Evolutionary conservation across 768 basidiomycete genomes (phyloP), one percentile per base, ranked within the genome.

Genomic region (Chalciporus piperatus): DNA sequence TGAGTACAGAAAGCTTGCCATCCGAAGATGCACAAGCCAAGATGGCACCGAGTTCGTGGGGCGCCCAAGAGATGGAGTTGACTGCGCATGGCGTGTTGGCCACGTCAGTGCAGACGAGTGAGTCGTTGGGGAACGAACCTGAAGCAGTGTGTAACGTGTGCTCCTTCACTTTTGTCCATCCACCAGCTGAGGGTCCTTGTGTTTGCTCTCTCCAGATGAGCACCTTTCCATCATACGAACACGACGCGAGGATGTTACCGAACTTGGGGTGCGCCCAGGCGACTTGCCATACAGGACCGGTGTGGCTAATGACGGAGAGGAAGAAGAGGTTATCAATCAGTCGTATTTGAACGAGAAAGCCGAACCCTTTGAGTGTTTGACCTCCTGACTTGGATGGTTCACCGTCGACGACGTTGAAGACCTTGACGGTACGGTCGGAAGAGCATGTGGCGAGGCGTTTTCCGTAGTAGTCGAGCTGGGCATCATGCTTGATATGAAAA

Each of bases 11-110:
- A 38, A 99, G 80, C 67, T 95, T 96, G 56, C 96, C 95, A 69
- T 99, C 97, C 1, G 92, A 96, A 19, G 92, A 95, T 2, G 96
- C 96, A 64, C 97, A 99, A 4, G 93, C 96, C 37, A 98, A 79
- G 56, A 98, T 95, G 1, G 97, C 92, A 30, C 96, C 97, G 13
- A 98, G 82, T 66, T 98, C 96, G 60, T 97, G 94, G 2, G 97
- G 94, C n/a, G 96, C 96, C 97, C 97, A 99, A 0, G 92, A 92
- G 19, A 98, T 88, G 1, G 95, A 95, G 73, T 99, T 99, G 44
- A 98, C 96, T 96, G 27, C 27, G 22, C 2, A 22, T 27, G 3
- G 27, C 27, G 27, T 27, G 27, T 27, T 27, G 27, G 27, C 27
- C 27, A 27, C 27, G 27, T 27, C 27, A 27, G 27, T 27, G 27